Conservation (phyloP, 495 filamentous ascomycete species). For the Friedmanniomyces endolithicus region DNA sequence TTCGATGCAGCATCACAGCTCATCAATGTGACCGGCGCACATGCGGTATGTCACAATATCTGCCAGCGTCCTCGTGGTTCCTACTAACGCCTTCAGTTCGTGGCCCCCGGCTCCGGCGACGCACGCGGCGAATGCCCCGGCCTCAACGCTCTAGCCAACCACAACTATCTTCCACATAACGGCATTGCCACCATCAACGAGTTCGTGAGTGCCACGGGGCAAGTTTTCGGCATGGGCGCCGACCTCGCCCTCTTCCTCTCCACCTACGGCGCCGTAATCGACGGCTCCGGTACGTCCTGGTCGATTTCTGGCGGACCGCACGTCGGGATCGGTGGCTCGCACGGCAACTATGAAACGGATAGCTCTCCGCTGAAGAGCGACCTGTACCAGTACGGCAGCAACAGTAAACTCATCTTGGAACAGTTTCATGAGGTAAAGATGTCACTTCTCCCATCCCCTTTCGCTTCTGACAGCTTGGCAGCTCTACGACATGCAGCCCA, state of each 20-base stretch:
- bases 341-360: constrained; percentile 47
- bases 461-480: background rate
- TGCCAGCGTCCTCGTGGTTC: background rate
- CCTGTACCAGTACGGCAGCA: constrained; percentile 30
- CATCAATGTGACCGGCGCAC: constrained; percentile 22
- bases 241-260: constrained; percentile 41
- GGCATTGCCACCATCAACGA: constrained; percentile 33
- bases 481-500: constrained; percentile 27
- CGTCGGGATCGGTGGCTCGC: constrained; percentile 39
- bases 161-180: constrained; percentile 41
- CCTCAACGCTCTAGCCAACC: constrained; percentile 41
- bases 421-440: constrained; percentile 29
- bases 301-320: constrained; percentile 29
- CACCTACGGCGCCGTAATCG: constrained; percentile 39
- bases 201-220: constrained; percentile 28
- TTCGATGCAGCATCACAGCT: constrained; percentile 26
- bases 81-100: constrained; percentile 8
- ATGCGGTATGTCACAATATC: constrained; percentile 6
- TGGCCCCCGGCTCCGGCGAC: constrained; percentile 22
- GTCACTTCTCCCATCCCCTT: too few relatives aligned
- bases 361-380: constrained; percentile 43
- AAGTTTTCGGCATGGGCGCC: constrained; percentile 20
- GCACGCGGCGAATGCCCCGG: constrained; percentile 27
- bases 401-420: constrained; percentile 32
- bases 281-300: constrained; percentile 32